Evolutionary conservation across 2,329 filamentous ascomycete species (phyloP), one percentile per base, ranked within the genome.

Genomic region (Sclerotinia sclerotiorum): DNA sequence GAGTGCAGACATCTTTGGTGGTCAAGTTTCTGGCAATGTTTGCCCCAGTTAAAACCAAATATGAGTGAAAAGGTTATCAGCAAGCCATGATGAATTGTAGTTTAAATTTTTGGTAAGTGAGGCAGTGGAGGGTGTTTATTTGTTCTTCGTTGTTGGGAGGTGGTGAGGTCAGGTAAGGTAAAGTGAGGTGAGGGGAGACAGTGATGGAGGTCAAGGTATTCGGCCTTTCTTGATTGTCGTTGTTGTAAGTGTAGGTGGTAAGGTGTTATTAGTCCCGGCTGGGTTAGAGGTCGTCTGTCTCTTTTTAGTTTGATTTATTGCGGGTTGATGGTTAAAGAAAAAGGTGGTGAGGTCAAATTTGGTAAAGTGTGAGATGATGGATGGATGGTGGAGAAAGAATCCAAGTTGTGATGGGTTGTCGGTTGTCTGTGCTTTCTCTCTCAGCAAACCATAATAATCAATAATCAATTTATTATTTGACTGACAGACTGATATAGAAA

Each of bases 1-100:
- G 64, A 68, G 63, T 54, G 56, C 66, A 48, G 71, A 71, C 71
- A 73, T 72, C 57, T 70, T 71, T 70, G 69, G 51, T 58, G 21
- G 42, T 48, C 46, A 56, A 60, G 29, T 13, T 65, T 56, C 48
- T 44, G 52, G 64, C 65, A 68, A 54, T 68, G 13, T 44, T 63
- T 63, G 56, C 56, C 65, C 60, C 54, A 67, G 42, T 46, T 39
- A 21, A 46, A 54, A 58, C 3, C 21, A 48, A 46, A 44, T 24
- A 27, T 24, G 8, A 29, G n/a, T 27, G 3, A 15, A 35, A 24
- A 29, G n/a, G 17, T 66, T 61, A 67, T 51, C n/a, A 49, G 10
- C 54, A 51, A 48, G 44, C 39, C 65, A 68, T 63, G 8, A 24
- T 62, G 35, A 10, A 27, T 35, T 46, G 19, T 67, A n/a, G 35